Evolutionary conservation across 441 rosid genomes (phyloP), one percentile per base, ranked within the genome.

Genomic region (Bocquillonia castaneifolia): DNA sequence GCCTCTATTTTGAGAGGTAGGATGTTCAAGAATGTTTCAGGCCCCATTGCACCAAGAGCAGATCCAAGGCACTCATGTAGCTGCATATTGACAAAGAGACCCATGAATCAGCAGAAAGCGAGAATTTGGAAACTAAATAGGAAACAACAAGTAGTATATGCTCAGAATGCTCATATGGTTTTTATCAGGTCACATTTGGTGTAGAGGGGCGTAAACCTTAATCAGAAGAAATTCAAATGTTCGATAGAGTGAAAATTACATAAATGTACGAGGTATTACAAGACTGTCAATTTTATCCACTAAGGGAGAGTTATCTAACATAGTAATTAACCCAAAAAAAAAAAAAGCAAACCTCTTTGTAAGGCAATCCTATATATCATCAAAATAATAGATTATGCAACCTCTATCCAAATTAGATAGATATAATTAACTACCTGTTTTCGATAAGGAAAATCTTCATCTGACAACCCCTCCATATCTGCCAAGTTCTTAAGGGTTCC

Each of bases 1-100:
- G 85, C 87, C 78, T 90, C 96, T 67, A 94, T 74, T 61, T 83
- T 86, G 73, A 94, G 88, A 58, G 89, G 89, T 47, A 94, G 75
- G 76, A 87, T 63, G 67, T 80, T 79, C 63, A 90, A 77, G 79
- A 94, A 87, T 63, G 87, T 78, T 78, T 92, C 97, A 57, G 97
- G 94, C 53, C 99, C 97, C 92, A 94, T 83, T 63, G 99, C 93
- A 69, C 88, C 92, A 78, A 91, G 85, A 71, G 97, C 97, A 65
- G 88, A 92, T 77, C 98, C 99, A 72, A 94, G 86, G 75, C 96
- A 92, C 67, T 87, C 96, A 78, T 88, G 97, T 78, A 94, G 80
- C 97, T 94, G 80, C 71, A 74, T 12, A 73, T 68, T 58, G 50
- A 55, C 5, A 70, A 69, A 71, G 22, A 65, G 26, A 72, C n/a